Conservation (phyloP, 2,329 filamentous ascomycete species). For the Delphinella strobiligena region DNA sequence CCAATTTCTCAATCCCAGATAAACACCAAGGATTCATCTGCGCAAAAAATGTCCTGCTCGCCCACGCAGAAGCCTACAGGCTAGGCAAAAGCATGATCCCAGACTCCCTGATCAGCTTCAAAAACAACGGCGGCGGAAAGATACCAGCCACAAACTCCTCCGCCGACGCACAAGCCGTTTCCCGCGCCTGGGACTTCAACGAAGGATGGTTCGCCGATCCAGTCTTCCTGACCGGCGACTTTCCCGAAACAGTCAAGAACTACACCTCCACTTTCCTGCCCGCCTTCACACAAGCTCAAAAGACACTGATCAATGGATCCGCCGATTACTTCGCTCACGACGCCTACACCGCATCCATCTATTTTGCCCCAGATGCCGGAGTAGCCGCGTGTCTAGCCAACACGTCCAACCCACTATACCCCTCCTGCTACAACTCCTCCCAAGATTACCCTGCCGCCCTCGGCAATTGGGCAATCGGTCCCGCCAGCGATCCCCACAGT, state of each 20-base stretch:
- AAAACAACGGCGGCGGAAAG: conserved; percentile 22
- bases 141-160: conserved; percentile 21
- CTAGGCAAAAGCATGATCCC: conserved; percentile 30
- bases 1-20: conserved; percentile 21
- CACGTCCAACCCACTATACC: conserved; percentile 21
- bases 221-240: conserved; percentile 33
- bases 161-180: conserved; percentile 18
- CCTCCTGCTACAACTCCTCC: conserved; percentile 21
- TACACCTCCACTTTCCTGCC: conserved; percentile 21
- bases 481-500: conserved; percentile 18
- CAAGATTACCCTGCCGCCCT: conserved; percentile 18
- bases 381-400: conserved; percentile 26
- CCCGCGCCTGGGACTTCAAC: conserved; percentile 24
- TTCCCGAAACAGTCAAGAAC: conserved; percentile 25
- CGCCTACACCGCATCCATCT: conserved; percentile 24
- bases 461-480: conserved; percentile 22
- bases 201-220: conserved; percentile 33
- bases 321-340: conserved; percentile 26
- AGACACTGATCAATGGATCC: conserved; percentile 19
- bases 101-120: conserved; percentile 24
- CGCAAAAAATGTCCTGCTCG: conserved; percentile 25
- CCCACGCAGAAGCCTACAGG: conserved; percentile 28
- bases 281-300: conserved; percentile 21
- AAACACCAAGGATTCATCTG: conserved; percentile 24
- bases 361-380: conserved; percentile 23